Percentiles rank a stretch among this genome's conserved stretches.
Conservation (phyloP, 164 flowering plant species). For the Vitis amurensis region DNA sequence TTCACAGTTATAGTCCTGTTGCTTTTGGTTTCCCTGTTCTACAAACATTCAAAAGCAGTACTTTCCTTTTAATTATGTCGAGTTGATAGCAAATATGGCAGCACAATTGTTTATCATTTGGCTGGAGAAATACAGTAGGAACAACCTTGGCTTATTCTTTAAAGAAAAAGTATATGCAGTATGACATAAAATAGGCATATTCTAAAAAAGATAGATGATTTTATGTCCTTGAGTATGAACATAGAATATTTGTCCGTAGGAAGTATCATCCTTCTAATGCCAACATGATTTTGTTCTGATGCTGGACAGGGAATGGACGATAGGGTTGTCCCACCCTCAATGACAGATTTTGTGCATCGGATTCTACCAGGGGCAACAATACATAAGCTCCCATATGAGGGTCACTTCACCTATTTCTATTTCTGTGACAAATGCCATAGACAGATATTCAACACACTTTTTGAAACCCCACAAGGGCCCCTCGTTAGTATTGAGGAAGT, state of each 20-base stretch:
- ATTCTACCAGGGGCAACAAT: conserved; percentile 36
- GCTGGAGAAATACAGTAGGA: not conserved
- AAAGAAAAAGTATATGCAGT: not conserved
- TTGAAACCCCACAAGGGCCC: conserved; percentile 45
- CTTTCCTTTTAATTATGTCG: not conserved
- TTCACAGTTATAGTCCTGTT: too few relatives aligned
- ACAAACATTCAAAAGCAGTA: not conserved
- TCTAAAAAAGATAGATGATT: not conserved
- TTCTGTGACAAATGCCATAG: conserved; percentile 51
- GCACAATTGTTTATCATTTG: not conserved
- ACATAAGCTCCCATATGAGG: conserved; percentile 45
- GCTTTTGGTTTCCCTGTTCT: not conserved
- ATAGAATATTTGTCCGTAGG: not conserved
- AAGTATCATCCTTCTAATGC: too few relatives aligned
- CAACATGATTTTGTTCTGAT: not conserved
- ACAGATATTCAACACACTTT: conserved; percentile 39
- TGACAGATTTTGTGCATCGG: conserved; percentile 39
- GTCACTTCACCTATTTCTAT: conserved; percentile 42
- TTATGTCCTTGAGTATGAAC: not conserved
- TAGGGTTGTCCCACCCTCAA: conserved; percentile 40
- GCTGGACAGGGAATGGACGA: conserved; percentile 47
- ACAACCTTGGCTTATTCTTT: not conserved
- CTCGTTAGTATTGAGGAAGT: conserved; percentile 10
- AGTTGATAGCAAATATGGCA: not conserved
- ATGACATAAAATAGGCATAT: not conserved